Conservation (phyloP, 805 yeast genomes). For the Ogataea parapolymorpha region DNA sequence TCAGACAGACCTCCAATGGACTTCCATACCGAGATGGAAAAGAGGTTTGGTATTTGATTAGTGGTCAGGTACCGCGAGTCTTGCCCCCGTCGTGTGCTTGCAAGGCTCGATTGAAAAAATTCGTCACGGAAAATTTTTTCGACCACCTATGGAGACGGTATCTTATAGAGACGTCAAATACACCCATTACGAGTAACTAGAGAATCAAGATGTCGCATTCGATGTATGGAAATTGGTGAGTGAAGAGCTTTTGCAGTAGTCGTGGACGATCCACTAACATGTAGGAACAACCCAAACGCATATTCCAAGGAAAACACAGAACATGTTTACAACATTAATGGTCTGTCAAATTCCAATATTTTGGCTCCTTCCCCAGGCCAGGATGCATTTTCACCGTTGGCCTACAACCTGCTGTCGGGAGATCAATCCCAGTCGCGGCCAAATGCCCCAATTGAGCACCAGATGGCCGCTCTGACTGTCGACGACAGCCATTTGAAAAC, state of each 20-base stretch:
- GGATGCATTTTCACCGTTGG: constrained; percentile 1
- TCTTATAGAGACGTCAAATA: constrained; percentile 3
- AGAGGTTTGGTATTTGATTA: constrained; percentile 47
- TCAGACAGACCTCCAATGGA: constrained; percentile 42
- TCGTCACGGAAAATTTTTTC: constrained; percentile 10
- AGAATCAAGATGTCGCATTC: constrained; percentile 8
- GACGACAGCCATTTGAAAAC: constrained; percentile 7
- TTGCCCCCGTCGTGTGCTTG: constrained; percentile 11
- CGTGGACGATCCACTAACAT: constrained; percentile 2
- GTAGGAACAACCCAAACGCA: constrained; percentile 5
- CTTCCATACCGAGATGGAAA: constrained; percentile 75
- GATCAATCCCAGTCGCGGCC: not conserved
- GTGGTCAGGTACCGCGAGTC: not conserved
- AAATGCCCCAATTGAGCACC: not conserved
- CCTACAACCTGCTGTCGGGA: not conserved
- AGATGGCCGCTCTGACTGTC: constrained; percentile 6
- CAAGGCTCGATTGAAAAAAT: constrained; percentile 3
- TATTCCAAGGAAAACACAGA: constrained; percentile 3
- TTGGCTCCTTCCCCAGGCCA: not conserved
- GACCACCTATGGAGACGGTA: constrained; percentile 8
- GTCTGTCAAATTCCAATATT: not conserved
- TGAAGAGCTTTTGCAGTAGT: constrained; percentile 1
- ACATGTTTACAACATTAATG: constrained; percentile 1
- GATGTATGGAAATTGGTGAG: constrained; percentile 12
- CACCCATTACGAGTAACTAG: constrained; percentile 6